phyloP scores from a whole-genome alignment of 768 basidiomycete genomes.

The Pleurotus tuber-regium region DNA sequence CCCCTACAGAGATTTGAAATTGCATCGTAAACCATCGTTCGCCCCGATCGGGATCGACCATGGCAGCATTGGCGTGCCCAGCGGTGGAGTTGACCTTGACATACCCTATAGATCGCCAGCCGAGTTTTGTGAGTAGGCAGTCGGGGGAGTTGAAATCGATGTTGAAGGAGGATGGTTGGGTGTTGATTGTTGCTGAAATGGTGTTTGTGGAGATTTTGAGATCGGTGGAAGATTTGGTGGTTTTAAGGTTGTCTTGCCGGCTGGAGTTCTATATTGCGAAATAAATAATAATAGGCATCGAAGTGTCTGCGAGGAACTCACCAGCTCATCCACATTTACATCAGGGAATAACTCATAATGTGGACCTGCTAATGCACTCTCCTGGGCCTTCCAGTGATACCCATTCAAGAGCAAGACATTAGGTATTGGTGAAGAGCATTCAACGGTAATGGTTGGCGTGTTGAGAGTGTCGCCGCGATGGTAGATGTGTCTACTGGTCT shows the following conservation, averaged over 20 bases:
- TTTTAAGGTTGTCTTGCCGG: conserved; percentile 17
- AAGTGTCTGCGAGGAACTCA: conserved; percentile 3
- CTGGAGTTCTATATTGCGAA: conserved; percentile 5
- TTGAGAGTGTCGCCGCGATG: conserved; percentile 33
- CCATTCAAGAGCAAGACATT: conserved; percentile 29
- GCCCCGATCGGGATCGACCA: conserved; percentile 22
- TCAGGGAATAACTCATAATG: conserved; percentile 30
- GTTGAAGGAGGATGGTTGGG: conserved; percentile 24
- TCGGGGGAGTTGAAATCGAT: conserved; percentile 25
- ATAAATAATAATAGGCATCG: background rate
- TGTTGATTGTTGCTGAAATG: conserved; percentile 26
- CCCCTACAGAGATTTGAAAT: conserved; percentile 36
- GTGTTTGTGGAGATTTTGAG: conserved; percentile 22
- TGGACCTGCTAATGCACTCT: conserved; percentile 19
- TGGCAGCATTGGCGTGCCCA: conserved; percentile 16
- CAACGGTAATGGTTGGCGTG: conserved; percentile 29
- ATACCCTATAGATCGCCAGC: conserved; percentile 29
- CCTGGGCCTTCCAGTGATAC: conserved; percentile 28
- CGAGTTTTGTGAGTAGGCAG: conserved; percentile 27
- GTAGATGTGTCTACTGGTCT: conserved; percentile 27
- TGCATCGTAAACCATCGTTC: conserved; percentile 30
- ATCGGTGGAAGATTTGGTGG: conserved; percentile 19
- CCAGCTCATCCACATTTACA: conserved; percentile 18
- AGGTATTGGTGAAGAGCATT: conserved; percentile 28
- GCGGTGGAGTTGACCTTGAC: conserved; percentile 23